phyloP scores from a whole-genome alignment of 257 asterid genomes.

The Solanum boliviense region DNA sequence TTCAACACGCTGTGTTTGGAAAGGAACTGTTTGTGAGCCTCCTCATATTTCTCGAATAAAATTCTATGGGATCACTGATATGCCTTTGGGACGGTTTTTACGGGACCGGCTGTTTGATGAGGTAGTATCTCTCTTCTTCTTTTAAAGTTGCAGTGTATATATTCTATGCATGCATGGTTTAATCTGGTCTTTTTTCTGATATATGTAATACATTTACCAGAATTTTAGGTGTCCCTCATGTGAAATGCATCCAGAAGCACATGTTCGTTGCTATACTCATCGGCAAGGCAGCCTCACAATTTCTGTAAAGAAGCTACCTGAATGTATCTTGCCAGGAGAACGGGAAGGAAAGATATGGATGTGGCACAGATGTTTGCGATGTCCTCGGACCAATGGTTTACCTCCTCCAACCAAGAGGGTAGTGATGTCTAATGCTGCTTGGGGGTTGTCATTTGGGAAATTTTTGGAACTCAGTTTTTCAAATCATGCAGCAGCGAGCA shows the following conservation, averaged over 20 bases:
- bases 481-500: constrained; percentile 96
- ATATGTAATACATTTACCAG: constrained; percentile 26
- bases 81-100: constrained; percentile 90
- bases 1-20: constrained; percentile 87
- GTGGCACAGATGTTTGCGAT: constrained; percentile 97
- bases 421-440: constrained; percentile 97
- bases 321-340: constrained; percentile 63
- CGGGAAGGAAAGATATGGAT: constrained; percentile 91
- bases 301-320: constrained; percentile 82
- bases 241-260: constrained; percentile 95
- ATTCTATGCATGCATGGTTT: neutral
- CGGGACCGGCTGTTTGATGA: constrained; percentile 86
- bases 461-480: constrained; percentile 98
- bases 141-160: neutral
- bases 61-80: constrained; percentile 80
- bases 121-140: constrained; percentile 32
- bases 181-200: constrained; percentile 1
- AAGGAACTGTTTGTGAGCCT: constrained; percentile 90
- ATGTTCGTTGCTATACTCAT: constrained; percentile 91
- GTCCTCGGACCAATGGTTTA: constrained; percentile 77
- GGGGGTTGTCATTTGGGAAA: constrained; percentile 97
- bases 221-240: constrained; percentile 70
- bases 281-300: constrained; percentile 93
- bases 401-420: constrained; percentile 93
- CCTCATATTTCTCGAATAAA: constrained; percentile 80